These are phyloP conservation scores for Populus hybrid DNA, from an alignment of 441 rosid genomes.

Conservation along the genomic window DNA sequence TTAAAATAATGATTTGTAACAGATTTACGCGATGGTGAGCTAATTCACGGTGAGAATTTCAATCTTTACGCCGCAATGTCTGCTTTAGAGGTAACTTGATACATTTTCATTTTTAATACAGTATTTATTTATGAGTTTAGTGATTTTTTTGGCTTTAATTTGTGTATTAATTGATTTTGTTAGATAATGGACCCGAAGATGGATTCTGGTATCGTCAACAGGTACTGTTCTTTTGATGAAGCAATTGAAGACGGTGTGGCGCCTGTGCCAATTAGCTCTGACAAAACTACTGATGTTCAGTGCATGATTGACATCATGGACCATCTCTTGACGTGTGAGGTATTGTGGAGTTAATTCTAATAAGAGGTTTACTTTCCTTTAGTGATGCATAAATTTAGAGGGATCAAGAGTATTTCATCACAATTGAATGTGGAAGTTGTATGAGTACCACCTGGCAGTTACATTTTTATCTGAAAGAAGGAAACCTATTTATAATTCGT, in stretches of 20 bases:
- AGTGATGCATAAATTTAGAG: background rate
- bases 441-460: background rate
- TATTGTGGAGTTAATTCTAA: constrained; percentile 23
- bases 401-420: background rate
- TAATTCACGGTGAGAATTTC: constrained; percentile 91
- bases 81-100: constrained; percentile 81
- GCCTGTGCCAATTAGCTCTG: constrained; percentile 71
- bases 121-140: background rate
- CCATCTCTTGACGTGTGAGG: constrained; percentile 96
- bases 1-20: constrained; percentile 17
- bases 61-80: constrained; percentile 99
- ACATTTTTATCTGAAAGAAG: background rate
- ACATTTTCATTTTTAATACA: background rate
- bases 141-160: background rate
- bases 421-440: background rate
- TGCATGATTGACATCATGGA: constrained; percentile 88
- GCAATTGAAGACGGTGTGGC: constrained; percentile 90
- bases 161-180: constrained; percentile 18
- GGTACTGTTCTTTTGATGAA: constrained; percentile 83
- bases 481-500: background rate
- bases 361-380: background rate
- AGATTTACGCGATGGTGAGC: constrained; percentile 91
- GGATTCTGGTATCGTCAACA: constrained; percentile 90
- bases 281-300: constrained; percentile 64
- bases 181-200: constrained; percentile 99